Conservation (phyloP, 345 rosid species). For the Lepidium africanum region DNA sequence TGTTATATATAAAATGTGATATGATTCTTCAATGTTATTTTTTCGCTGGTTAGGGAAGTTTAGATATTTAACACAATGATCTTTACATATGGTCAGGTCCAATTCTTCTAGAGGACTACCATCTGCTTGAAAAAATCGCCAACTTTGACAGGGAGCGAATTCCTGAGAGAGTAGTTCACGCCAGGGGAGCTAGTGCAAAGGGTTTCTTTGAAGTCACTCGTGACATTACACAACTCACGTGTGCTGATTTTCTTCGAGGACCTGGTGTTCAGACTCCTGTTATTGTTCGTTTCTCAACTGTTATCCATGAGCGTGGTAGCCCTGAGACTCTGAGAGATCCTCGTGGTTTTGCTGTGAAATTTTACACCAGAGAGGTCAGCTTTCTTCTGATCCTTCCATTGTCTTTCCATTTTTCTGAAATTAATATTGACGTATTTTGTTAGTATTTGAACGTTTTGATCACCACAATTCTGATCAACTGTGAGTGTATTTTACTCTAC, state of each 20-base stretch:
- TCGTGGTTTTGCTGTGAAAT: slow-evolving; percentile 97
- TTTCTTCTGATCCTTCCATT: background rate
- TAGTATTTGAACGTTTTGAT: background rate
- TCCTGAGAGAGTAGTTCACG: slow-evolving; percentile 98
- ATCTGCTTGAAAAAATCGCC: slow-evolving; percentile 86
- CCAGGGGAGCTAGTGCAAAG: slow-evolving; percentile 97
- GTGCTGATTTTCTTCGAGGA: slow-evolving; percentile 93
- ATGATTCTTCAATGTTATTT: background rate
- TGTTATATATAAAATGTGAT: background rate
- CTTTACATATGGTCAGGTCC: slow-evolving; percentile 53
- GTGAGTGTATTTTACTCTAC: background rate
- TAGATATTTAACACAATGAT: background rate
- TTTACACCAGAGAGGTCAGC: slow-evolving; percentile 93
- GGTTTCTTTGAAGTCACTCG: slow-evolving; percentile 99
- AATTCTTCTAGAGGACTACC: slow-evolving; percentile 92
- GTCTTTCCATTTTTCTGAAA: background rate
- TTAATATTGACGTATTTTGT: background rate
- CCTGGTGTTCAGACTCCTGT: slow-evolving; percentile 95
- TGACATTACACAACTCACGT: slow-evolving; percentile 62
- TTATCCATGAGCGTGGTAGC: slow-evolving; percentile 97
- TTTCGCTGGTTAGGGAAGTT: background rate
- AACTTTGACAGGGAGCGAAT: slow-evolving; percentile 88
- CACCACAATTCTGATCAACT: background rate
- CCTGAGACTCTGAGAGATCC: slow-evolving; percentile 96
- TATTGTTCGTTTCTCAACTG: slow-evolving; percentile 95